Conservation (phyloP, 106 monocot genomes). For the Acanthochlamys bracteata region DNA sequence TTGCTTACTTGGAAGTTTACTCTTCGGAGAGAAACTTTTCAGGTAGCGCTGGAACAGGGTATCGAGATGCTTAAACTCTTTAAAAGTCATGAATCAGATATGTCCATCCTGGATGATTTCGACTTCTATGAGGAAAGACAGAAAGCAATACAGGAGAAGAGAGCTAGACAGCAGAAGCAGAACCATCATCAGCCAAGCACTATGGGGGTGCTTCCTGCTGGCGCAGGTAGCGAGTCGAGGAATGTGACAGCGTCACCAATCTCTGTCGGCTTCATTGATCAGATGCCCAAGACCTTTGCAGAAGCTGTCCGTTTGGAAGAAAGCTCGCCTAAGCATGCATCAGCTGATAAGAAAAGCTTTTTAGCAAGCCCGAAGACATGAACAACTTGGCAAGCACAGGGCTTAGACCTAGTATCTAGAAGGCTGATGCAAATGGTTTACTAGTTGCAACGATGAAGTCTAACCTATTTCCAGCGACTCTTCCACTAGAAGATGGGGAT, state of each 20-base stretch:
- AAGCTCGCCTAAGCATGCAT: conserved; percentile 13
- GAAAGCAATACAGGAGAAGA: conserved; percentile 83
- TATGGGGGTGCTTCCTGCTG: neutral
- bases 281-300: conserved; percentile 54
- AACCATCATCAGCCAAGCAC: conserved; percentile 28
- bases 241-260: conserved; percentile 6
- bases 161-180: conserved; percentile 32
- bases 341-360: conserved; percentile 11
- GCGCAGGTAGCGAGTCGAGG: neutral
- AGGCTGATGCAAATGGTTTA: neutral
- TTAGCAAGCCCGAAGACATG: conserved; percentile 15
- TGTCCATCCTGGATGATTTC: conserved; percentile 84
- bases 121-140: conserved; percentile 79
- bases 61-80: conserved; percentile 80
- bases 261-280: conserved; percentile 29
- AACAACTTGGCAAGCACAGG: neutral
- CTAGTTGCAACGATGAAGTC: neutral
- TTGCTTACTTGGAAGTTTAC: too few relatives aligned
- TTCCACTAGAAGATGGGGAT: neutral
- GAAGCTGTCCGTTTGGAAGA: conserved; percentile 47
- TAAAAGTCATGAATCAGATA: conserved; percentile 62
- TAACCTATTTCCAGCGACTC: neutral
- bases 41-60: conserved; percentile 89
- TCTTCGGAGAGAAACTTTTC: conserved; percentile 5
- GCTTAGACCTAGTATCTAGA: neutral